These are phyloP conservation scores for Adenanthera pavonina DNA, from an alignment of 306 rosid genomes.

Conservation along the genomic window DNA sequence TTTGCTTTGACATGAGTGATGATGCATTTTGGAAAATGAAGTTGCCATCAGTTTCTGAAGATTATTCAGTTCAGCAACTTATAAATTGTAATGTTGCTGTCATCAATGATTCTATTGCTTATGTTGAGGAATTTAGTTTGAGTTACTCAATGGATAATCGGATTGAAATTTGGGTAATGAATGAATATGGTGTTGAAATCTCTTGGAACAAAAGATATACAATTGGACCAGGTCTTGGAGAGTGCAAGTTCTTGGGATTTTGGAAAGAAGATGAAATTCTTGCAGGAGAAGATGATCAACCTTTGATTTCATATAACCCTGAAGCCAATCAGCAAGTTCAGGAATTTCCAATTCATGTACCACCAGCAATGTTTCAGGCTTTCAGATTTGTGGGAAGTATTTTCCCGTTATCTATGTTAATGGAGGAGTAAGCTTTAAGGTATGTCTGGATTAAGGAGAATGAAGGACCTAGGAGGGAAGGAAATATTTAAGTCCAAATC, in stretches of 20 bases:
- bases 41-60: background rate
- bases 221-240: background rate
- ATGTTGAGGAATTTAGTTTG: background rate
- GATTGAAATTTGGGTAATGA: background rate
- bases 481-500: background rate
- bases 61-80: background rate
- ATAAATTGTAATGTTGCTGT: background rate
- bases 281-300: background rate
- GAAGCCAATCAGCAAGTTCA: background rate
- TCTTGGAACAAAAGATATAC: background rate
- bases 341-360: background rate
- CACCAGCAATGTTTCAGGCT: background rate
- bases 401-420: background rate
- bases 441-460: background rate
- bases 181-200: background rate
- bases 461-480: background rate
- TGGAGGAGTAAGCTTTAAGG: background rate
- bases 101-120: background rate
- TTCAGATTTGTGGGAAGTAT: constrained; percentile 16
- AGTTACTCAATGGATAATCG: too few species aligned
- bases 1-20: constrained; percentile 26
- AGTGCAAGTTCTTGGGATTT: background rate
- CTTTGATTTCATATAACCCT: background rate
- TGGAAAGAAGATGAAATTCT: background rate
- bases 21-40: constrained; percentile 10